Conservation (phyloP, 2,329 filamentous ascomycete genomes). For the Xylariaceae sp. region DNA sequence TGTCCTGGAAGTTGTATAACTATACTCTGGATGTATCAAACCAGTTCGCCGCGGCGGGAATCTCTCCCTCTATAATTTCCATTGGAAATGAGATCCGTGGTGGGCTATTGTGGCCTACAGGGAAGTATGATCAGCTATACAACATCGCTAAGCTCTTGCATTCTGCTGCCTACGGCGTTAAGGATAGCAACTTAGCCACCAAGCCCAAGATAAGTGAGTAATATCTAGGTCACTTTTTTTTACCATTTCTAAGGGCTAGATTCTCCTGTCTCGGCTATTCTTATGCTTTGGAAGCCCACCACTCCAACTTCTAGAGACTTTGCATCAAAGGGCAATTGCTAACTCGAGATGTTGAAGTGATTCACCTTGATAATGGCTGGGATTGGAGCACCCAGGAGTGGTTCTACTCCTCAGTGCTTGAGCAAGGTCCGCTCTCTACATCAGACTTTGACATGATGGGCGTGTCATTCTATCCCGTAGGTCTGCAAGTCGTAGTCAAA, state of each 20-base stretch:
- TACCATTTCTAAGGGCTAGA: too few species aligned
- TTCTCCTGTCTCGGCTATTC: too few species aligned
- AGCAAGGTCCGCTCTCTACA: constrained; percentile 44
- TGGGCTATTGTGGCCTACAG: constrained; percentile 72
- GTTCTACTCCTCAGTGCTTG: constrained; percentile 59
- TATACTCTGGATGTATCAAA: constrained; percentile 71
- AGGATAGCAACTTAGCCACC: constrained; percentile 62
- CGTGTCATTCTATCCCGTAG: constrained; percentile 73
- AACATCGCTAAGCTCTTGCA: constrained; percentile 71
- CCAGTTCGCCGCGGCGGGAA: constrained; percentile 60
- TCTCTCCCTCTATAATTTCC: constrained; percentile 67
- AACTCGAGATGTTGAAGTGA: constrained; percentile 49
- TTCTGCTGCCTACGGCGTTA: constrained; percentile 68
- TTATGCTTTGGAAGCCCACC: background rate
- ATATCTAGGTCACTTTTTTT: background rate
- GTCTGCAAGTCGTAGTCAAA: constrained; percentile 9
- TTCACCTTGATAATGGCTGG: constrained; percentile 80
- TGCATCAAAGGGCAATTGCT: background rate
- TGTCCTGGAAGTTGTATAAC: constrained; percentile 70
- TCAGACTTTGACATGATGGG: constrained; percentile 75
- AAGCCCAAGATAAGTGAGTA: constrained; percentile 65
- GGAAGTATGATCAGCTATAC: constrained; percentile 58
- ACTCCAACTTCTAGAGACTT: background rate
- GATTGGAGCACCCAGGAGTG: constrained; percentile 70
- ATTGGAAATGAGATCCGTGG: constrained; percentile 77